A percentile compares a stretch with the other conserved stretches of the same genome.
Conservation (phyloP, 805 yeast genomes). For the Wickerhamomyces subpelliculosus region DNA sequence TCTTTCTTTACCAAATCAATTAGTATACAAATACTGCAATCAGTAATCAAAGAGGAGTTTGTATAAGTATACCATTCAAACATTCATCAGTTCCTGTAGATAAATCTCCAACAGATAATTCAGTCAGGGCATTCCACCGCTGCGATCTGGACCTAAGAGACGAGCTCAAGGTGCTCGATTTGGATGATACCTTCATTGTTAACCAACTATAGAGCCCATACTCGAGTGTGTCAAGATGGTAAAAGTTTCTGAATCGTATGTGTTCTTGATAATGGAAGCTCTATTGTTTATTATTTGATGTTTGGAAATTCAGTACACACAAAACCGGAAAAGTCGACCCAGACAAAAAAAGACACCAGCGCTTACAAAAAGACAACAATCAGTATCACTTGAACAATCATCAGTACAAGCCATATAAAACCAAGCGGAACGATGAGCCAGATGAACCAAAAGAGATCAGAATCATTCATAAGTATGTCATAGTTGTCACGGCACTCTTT, state of each 20-base stretch:
- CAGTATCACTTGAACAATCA: too few species aligned
- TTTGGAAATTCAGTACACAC: background rate
- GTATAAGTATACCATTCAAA: background rate
- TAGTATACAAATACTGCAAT: too few species aligned
- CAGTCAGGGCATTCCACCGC: background rate
- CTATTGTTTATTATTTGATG: too few species aligned
- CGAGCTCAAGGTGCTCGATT: background rate
- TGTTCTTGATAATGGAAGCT: too few species aligned
- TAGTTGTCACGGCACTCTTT: background rate
- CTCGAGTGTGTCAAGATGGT: too few species aligned
- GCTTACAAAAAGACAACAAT: background rate
- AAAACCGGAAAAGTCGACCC: background rate
- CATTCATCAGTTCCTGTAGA: background rate
- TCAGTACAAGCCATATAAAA: too few species aligned
- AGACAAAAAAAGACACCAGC: too few species aligned
- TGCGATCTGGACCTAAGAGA: background rate
- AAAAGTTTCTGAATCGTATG: too few species aligned
- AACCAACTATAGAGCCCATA: too few species aligned
- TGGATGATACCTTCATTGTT: too few species aligned
- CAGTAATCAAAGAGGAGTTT: background rate
- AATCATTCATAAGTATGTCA: slow-evolving; percentile 31
- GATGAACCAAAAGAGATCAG: slow-evolving; percentile 40
- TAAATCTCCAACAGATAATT: background rate
- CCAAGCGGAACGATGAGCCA: background rate
- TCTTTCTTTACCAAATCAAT: slow-evolving; percentile 22